A percentile compares a stretch with the other conserved stretches of the same genome.
Conservation (phyloP, 495 filamentous ascomycete genomes). For the Jackrogersella multiformis region DNA sequence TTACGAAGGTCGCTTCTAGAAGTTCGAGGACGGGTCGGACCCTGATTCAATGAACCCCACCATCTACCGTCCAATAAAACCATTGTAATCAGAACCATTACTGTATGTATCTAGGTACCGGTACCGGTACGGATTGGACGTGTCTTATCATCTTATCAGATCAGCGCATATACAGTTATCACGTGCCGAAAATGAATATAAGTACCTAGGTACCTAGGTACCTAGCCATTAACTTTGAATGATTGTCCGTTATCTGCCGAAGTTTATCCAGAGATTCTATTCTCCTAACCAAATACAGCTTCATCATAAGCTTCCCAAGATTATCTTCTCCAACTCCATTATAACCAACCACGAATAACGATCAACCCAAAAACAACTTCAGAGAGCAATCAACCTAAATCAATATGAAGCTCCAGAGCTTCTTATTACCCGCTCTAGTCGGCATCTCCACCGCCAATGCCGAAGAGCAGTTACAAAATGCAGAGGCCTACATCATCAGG, state of each 20-base stretch:
- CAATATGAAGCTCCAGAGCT: conserved; percentile 49
- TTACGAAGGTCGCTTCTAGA: conserved; percentile 40
- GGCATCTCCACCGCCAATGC: conserved; percentile 45
- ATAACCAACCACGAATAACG: no score
- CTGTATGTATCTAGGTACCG: neutral
- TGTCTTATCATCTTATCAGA: conserved; percentile 23
- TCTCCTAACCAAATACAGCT: conserved; percentile 2
- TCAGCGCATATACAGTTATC: neutral
- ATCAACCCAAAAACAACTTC: conserved; percentile 10
- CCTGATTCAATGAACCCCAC: no score
- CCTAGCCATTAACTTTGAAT: no score
- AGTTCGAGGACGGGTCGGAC: no score
- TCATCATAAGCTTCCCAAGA: conserved; percentile 12
- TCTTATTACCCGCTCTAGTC: conserved; percentile 50
- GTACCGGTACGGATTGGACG: neutral
- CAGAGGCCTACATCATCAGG: conserved; percentile 43
- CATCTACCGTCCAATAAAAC: conserved; percentile 2
- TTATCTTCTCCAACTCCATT: conserved; percentile 7
- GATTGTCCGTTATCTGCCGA: neutral
- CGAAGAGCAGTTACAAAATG: conserved; percentile 34
- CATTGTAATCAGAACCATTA: neutral
- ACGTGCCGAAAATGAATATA: no score
- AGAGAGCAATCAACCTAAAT: conserved; percentile 12
- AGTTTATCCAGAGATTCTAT: neutral
- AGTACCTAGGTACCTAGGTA: no score